Conservation (phyloP, 1,284 basidiomycete species). For the Microbotryum lychnidis-dioicae region DNA sequence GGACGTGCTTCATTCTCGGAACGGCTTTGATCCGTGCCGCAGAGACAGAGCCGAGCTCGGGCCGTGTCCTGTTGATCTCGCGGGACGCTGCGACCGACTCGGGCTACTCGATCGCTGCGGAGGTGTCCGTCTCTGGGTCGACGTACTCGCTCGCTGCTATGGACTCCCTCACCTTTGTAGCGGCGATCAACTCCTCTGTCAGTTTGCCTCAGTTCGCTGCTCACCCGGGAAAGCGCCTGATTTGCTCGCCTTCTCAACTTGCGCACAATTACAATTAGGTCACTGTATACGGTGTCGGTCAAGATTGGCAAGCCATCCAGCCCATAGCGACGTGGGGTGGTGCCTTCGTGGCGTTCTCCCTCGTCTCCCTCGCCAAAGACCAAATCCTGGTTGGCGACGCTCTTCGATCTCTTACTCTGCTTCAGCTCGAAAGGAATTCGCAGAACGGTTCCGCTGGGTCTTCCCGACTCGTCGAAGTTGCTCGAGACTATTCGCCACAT, state of each 20-base stretch:
- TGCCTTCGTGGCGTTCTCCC: slow-evolving; percentile 35
- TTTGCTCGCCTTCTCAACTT: too few species aligned
- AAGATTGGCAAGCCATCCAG: slow-evolving; percentile 2
- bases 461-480: slow-evolving; percentile 51
- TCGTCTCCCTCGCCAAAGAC: slow-evolving; percentile 54
- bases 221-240: too few species aligned
- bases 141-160: slow-evolving; percentile 23
- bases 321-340: slow-evolving; percentile 31
- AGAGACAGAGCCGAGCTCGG: slow-evolving; percentile 19
- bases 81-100: not conserved
- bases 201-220: too few species aligned
- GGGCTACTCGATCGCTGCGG: not conserved
- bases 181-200: slow-evolving; percentile 29
- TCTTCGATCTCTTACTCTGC: slow-evolving; percentile 67
- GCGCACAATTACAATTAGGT: slow-evolving; percentile 9
- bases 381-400: slow-evolving; percentile 63
- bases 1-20: slow-evolving; percentile 26
- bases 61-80: slow-evolving; percentile 18
- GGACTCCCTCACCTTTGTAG: slow-evolving; percentile 14
- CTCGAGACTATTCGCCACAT: slow-evolving; percentile 64
- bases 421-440: slow-evolving; percentile 43
- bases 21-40: slow-evolving; percentile 11
- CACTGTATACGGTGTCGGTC: slow-evolving; percentile 13
- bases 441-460: too few species aligned
- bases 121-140: slow-evolving; percentile 17